Evolutionary conservation across 306 rosid species (phyloP).

Genomic region (Cicer chorassanicum): DNA sequence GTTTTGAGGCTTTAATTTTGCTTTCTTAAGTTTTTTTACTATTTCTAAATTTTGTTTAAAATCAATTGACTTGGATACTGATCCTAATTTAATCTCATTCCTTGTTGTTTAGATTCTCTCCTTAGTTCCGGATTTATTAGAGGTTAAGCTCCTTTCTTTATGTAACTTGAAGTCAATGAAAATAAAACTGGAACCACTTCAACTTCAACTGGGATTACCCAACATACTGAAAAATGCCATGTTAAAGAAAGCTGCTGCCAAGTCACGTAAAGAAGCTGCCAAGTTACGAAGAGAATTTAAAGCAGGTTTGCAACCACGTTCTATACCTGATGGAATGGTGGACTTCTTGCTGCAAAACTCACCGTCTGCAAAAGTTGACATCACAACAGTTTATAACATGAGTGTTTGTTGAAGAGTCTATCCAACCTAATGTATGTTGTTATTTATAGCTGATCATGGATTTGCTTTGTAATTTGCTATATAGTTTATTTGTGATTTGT

Average conservation of each 20-base stretch:
- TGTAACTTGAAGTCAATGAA: neutral
- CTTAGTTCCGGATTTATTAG: neutral
- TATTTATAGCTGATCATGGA: neutral
- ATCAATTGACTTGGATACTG: neutral
- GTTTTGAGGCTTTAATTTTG: neutral
- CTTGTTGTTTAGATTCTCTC: neutral
- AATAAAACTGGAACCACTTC: neutral
- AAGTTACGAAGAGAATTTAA: neutral
- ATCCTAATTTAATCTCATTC: neutral
- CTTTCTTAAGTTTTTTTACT: neutral
- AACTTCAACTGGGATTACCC: neutral
- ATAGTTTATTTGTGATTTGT: conserved; percentile 8
- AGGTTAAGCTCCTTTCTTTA: neutral
- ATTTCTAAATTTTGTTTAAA: neutral
- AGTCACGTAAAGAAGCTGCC: neutral
- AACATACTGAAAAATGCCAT: neutral
- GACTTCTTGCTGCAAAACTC: conserved; percentile 16
- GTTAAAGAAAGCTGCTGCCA: conserved; percentile 1
- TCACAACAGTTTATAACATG: neutral
- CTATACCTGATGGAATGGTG: neutral
- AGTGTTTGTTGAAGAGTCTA: neutral
- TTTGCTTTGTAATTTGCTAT: neutral
- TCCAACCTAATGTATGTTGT: neutral
- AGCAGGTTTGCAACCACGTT: neutral
- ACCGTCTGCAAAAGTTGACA: conserved; percentile 1